Base-by-base conservation (phyloP, 768 basidiomycete genomes). In the Calocybe indica region DNA sequence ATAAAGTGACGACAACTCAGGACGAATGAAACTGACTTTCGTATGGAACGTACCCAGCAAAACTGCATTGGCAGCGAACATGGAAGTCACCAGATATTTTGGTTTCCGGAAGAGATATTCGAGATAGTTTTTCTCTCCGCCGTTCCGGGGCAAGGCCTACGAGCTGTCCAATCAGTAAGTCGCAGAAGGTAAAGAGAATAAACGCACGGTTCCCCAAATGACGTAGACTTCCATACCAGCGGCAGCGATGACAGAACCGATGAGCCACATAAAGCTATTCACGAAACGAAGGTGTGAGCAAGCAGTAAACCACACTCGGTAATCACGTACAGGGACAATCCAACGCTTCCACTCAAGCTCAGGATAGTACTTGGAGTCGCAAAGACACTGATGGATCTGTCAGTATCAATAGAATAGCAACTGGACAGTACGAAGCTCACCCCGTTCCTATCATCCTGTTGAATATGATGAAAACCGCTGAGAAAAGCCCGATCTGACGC, bases 381-480 rank as follows among this genome's bases (percentile, higher is more conserved):
- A 46, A 68, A 70, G 10, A 70, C 62, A 9, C 67, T 67, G 38
- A 6, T 36, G 32, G 28, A 14, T 34, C 14, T 12, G 33, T 45
- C 22, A 49, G 38, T 31, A 22, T 37, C 12, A 13, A n/a, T n/a
- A 9, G 2, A 7, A 9, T 5, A 9, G 11, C 3, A 11, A 36
- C 14, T 5, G 3, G 14, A 43, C 7, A 22, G n/a, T 5, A 5
- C 12, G 40, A 4, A n/a, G 55, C 61, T 15, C 43, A 67, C 67
- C 64, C 66, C 43, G 69, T 66, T 10, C 69, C 66, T 43, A 68
- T 65, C 3, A 70, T 63, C 31, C 68, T 58, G 48, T 68, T 70
- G 53, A 69, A 69, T 45, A 66, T 64, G 32, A 70, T 61, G 49
- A 70, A 66, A 6, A 65, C 54, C 14, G 66, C 67, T 5, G 66